Evolutionary conservation across 176 grass and related monocot genomes (phyloP).

Genomic region (Triticum monococcum): DNA sequence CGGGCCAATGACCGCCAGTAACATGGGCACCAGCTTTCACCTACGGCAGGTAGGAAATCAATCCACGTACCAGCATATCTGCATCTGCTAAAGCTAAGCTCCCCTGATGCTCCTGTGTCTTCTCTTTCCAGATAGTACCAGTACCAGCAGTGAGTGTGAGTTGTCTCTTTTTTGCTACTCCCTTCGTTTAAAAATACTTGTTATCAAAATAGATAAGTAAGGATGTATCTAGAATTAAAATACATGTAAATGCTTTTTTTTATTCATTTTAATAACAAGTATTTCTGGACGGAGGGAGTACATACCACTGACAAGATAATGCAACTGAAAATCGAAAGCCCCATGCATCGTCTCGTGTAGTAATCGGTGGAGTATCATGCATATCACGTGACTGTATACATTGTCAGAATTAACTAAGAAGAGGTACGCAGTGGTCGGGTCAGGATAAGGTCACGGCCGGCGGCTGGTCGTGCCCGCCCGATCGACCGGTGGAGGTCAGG

Average conservation of each 20-base stretch:
- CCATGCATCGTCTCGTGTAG: neutral
- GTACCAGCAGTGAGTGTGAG: too few relatives aligned
- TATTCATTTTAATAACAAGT: too few relatives aligned
- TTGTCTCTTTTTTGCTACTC: too few relatives aligned
- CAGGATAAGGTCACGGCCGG: conserved; percentile 21
- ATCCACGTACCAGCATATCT: neutral
- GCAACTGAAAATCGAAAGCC: neutral
- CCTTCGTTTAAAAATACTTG: too few relatives aligned
- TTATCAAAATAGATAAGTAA: too few relatives aligned
- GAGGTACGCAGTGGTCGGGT: neutral
- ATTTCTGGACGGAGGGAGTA: too few relatives aligned
- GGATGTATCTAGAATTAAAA: too few relatives aligned
- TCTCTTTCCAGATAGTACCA: too few relatives aligned
- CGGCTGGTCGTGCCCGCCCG: neutral
- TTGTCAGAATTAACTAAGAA: neutral
- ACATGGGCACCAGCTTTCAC: neutral
- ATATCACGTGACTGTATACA: neutral
- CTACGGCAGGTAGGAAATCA: neutral
- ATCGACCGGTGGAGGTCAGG: neutral
- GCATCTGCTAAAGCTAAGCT: too few relatives aligned
- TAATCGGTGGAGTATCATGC: neutral
- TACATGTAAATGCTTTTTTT: too few relatives aligned
- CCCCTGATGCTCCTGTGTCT: too few relatives aligned
- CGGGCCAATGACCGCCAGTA: neutral
- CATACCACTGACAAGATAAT: neutral